Base-by-base conservation (phyloP, 2,329 filamentous ascomycete species). In the Endoconidiophora polonica region DNA sequence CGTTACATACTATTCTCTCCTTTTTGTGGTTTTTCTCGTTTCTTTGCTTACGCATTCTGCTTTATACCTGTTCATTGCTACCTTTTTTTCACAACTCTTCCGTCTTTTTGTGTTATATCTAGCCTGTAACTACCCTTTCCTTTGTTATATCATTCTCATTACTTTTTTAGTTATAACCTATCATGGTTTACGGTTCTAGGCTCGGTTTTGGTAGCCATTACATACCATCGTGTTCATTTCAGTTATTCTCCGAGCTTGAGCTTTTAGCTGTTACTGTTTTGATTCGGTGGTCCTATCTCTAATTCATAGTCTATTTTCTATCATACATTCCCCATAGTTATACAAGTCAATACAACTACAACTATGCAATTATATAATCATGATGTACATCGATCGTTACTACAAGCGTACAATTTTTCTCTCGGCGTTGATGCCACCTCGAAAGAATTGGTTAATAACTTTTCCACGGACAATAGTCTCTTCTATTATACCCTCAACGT, bases 401-500 rank as follows among this genome's bases (percentile, higher is more conserved):
- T 33, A 50, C 7, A 46, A 3, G 5, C 44, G 18, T 29, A 45
- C 48, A 44, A 79, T 74, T 57, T 72, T 66, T 9, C 76, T 67
- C 41, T 72, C 60, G 40, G 67, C 63, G 52, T 68, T 71, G 36
- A 87, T 77, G 0, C 78, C 83, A 0, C 85, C 85, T 54, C 85
- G 67, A 55, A 87, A 85, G 59, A 85, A 66, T 54, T 87, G 81
- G 24, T 68, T 68, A 26, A 91, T 76, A 0, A 91, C 72, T 26
- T 69, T 76, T 0, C 85, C 83, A 22, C 69, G 68, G 5, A 77
- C 42, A 1, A 91, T 65, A 4, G 85, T 90, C 68, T 86, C 79
- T 18, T 69, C 65, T 4, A 91, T 71, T 44, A 91, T 75, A 0
- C 84, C 85, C 59, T 87, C 81, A 0, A 88, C 83, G 60, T 90